Percentiles rank a stretch among this genome's conserved stretches.
Evolutionary conservation across 2,329 filamentous ascomycete species (phyloP).

Genomic region (Fusarium sp.): DNA sequence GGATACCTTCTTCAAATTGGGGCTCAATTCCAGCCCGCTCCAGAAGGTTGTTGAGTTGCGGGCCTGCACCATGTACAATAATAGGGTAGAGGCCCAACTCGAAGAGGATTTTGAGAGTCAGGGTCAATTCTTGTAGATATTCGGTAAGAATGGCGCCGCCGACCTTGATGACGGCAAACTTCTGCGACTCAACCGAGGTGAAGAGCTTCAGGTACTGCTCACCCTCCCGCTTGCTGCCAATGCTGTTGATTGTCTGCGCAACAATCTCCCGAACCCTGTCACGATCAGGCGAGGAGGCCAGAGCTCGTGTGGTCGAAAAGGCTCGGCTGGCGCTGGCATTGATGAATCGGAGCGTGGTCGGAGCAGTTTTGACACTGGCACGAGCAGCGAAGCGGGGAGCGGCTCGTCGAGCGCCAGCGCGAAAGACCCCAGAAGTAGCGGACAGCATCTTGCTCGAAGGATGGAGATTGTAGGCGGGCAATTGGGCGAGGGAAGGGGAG

Average conservation of each 20-base stretch:
- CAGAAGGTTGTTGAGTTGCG: background rate
- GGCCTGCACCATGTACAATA: constrained; percentile 91
- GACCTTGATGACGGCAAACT: constrained; percentile 98
- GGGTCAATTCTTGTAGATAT: constrained; percentile 90
- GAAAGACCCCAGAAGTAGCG: constrained; percentile 55
- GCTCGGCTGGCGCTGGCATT: constrained; percentile 41
- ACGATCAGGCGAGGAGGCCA: constrained; percentile 36
- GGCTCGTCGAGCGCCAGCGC: constrained; percentile 58
- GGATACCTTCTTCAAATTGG: constrained; percentile 95
- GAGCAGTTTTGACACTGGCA: constrained; percentile 37
- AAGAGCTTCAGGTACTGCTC: constrained; percentile 99
- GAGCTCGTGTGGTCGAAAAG: constrained; percentile 41
- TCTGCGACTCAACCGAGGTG: constrained; percentile 94
- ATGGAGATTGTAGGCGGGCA: constrained; percentile 18
- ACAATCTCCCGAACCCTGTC: constrained; percentile 54
- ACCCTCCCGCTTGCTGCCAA: constrained; percentile 94
- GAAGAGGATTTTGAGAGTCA: constrained; percentile 89
- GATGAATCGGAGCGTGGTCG: constrained; percentile 43
- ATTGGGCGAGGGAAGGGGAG: constrained; percentile 20
- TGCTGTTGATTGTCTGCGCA: constrained; percentile 81
- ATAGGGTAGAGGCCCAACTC: constrained; percentile 95
- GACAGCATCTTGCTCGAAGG: constrained; percentile 55
- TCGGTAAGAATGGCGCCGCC: constrained; percentile 96
- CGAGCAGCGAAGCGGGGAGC: constrained; percentile 47
- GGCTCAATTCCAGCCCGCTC: constrained; percentile 94